Conservation (phyloP, 345 rosid species). For the Crucihimalaya himalaica region DNA sequence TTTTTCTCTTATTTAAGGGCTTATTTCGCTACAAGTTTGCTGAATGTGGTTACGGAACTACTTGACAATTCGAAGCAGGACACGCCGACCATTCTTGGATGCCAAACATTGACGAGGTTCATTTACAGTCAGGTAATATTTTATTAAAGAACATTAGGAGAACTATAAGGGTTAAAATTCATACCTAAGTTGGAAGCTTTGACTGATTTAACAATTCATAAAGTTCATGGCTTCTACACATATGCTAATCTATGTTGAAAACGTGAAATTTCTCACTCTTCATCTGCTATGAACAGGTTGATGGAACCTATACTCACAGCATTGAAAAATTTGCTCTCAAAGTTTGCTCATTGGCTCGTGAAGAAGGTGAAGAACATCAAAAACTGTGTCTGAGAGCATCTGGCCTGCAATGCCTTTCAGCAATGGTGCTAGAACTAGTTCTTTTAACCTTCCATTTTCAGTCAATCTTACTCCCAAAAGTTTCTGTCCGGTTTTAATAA, state of each 20-base stretch:
- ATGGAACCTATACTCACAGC: slow-evolving; percentile 74
- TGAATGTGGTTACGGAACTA: slow-evolving; percentile 74
- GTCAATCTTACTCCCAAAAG: slow-evolving; percentile 2
- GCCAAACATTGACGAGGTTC: slow-evolving; percentile 82
- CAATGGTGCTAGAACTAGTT: slow-evolving; percentile 60
- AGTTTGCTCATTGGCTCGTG: slow-evolving; percentile 70
- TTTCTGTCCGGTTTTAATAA: background rate
- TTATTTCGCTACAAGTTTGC: slow-evolving; percentile 77
- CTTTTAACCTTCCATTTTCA: slow-evolving; percentile 8
- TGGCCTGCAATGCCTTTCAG: slow-evolving; percentile 90
- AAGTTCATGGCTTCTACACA: slow-evolving; percentile 17
- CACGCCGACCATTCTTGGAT: slow-evolving; percentile 66
- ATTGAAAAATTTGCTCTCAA: slow-evolving; percentile 69
- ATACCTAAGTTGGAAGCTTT: background rate
- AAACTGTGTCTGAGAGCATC: slow-evolving; percentile 62
- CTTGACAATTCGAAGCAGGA: slow-evolving; percentile 76
- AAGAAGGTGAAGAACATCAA: slow-evolving; percentile 53
- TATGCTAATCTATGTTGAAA: background rate
- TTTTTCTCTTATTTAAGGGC: slow-evolving; percentile 53
- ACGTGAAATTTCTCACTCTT: slow-evolving; percentile 18
- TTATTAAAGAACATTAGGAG: background rate
- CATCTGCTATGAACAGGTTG: slow-evolving; percentile 54
- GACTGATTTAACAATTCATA: background rate
- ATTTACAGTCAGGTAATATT: slow-evolving; percentile 77
- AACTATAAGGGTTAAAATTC: background rate